These are phyloP conservation scores for Dothistroma pini DNA, from an alignment of 2,329 filamentous ascomycete species.

Conservation along the genomic window DNA sequence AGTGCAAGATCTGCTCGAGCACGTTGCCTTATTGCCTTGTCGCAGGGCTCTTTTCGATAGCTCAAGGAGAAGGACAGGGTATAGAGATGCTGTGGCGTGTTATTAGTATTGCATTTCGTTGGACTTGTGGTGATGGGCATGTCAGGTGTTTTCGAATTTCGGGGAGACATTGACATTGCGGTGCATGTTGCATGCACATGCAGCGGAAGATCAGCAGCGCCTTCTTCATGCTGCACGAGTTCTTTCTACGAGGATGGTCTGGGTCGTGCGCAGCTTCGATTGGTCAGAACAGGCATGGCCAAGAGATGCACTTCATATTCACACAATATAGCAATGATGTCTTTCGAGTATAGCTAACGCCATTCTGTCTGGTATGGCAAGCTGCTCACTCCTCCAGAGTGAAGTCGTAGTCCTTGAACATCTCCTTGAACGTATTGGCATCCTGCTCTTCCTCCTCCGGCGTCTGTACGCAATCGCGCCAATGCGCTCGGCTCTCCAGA, in stretches of 20 bases:
- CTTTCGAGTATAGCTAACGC: not conserved
- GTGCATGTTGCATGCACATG: no score
- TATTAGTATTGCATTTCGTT: not conserved
- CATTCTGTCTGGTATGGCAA: not conserved
- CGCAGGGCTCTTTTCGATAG: not conserved
- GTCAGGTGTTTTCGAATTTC: not conserved
- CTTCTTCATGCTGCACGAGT: not conserved
- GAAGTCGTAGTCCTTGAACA: constrained; percentile 86
- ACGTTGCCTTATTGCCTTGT: not conserved
- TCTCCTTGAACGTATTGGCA: constrained; percentile 71
- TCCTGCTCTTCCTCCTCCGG: constrained; percentile 75
- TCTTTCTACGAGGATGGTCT: no score
- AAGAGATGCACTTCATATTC: no score
- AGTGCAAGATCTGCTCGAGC: not conserved
- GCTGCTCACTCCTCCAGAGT: constrained; percentile 40
- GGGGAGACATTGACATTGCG: not conserved
- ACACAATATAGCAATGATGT: no score
- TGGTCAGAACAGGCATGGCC: no score
- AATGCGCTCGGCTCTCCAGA: constrained; percentile 73
- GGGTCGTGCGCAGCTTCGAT: no score
- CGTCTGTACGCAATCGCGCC: constrained; percentile 79
- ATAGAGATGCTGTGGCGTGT: not conserved
- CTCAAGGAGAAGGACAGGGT: not conserved
- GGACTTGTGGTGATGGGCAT: not conserved
- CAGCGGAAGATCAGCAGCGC: not conserved